Evolutionary conservation across 2,329 filamentous ascomycete genomes (phyloP).

Genomic region (Cyphellophora europaea): DNA sequence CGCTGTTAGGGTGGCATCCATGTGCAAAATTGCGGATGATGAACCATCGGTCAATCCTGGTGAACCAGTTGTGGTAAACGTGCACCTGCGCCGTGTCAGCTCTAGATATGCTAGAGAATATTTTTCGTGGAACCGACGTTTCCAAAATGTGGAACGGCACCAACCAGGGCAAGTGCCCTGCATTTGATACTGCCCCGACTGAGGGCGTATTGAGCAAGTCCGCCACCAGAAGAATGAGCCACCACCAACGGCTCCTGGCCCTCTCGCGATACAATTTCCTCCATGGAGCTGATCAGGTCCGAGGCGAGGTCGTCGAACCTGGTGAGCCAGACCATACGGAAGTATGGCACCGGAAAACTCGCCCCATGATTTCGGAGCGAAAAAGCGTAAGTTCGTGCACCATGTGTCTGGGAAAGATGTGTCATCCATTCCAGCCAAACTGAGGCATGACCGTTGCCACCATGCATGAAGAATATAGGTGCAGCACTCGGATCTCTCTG

Average conservation of each 20-base stretch:
- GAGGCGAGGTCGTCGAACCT: conserved; percentile 32
- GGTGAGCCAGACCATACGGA: conserved; percentile 40
- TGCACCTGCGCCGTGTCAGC: too few relatives aligned
- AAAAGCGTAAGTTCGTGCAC: conserved; percentile 41
- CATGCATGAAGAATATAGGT: conserved; percentile 45
- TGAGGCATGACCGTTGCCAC: conserved; percentile 45
- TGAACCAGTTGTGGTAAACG: conserved; percentile 38
- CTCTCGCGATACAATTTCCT: conserved; percentile 21
- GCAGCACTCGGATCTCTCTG: conserved; percentile 5
- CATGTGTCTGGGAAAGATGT: conserved; percentile 31
- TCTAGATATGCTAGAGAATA: too few relatives aligned
- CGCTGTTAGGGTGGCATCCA: conserved; percentile 41
- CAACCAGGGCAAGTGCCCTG: conserved; percentile 38
- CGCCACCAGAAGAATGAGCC: conserved; percentile 45
- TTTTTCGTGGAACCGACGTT: too few relatives aligned
- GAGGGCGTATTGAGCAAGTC: conserved; percentile 41
- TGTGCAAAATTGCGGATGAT: conserved; percentile 37
- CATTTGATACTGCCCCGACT: conserved; percentile 26
- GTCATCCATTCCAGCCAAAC: conserved; percentile 46
- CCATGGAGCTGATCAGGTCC: conserved; percentile 35
- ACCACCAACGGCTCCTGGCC: conserved; percentile 32
- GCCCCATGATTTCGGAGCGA: conserved; percentile 45
- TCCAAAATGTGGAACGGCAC: conserved; percentile 39
- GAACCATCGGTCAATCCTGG: conserved; percentile 40
- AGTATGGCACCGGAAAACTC: conserved; percentile 42